These are phyloP conservation scores for Coprinellus micaceus DNA, from an alignment of 768 basidiomycete species.

Conservation along the genomic window DNA sequence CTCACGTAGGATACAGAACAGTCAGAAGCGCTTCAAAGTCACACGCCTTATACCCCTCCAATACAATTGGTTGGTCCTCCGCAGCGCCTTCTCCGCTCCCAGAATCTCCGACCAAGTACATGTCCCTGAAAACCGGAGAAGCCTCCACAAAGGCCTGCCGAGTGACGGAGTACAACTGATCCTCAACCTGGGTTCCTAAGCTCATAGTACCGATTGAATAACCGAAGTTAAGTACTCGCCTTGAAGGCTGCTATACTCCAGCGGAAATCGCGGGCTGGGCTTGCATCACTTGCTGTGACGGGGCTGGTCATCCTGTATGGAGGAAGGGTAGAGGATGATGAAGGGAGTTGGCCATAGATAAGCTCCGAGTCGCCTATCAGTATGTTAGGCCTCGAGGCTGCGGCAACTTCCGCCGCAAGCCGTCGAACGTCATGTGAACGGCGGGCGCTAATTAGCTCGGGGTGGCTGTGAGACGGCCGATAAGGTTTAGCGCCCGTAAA, in stretches of 20 bases:
- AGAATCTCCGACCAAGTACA: not conserved
- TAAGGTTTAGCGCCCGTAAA: too few species aligned
- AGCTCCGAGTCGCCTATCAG: too few species aligned
- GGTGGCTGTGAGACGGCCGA: too few species aligned
- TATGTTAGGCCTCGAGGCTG: too few species aligned
- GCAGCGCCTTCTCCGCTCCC: not conserved
- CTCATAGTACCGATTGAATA: not conserved
- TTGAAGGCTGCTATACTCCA: not conserved
- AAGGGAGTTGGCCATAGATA: too few species aligned
- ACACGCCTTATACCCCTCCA: slow-evolving; percentile 1
- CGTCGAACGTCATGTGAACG: too few species aligned
- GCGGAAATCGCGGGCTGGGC: too few species aligned
- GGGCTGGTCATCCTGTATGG: too few species aligned
- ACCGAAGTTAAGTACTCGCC: not conserved
- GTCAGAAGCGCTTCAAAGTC: not conserved
- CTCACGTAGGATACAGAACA: slow-evolving; percentile 3
- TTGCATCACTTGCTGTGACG: too few species aligned
- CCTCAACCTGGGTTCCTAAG: not conserved
- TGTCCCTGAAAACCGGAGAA: not conserved
- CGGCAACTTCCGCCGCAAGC: too few species aligned
- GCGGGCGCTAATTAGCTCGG: too few species aligned
- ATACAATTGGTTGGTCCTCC: not conserved
- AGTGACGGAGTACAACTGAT: not conserved
- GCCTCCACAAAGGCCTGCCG: not conserved
- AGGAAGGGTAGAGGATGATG: too few species aligned